Conservation (phyloP, 2,329 filamentous ascomycete species). For the Sporothrix inflata region DNA sequence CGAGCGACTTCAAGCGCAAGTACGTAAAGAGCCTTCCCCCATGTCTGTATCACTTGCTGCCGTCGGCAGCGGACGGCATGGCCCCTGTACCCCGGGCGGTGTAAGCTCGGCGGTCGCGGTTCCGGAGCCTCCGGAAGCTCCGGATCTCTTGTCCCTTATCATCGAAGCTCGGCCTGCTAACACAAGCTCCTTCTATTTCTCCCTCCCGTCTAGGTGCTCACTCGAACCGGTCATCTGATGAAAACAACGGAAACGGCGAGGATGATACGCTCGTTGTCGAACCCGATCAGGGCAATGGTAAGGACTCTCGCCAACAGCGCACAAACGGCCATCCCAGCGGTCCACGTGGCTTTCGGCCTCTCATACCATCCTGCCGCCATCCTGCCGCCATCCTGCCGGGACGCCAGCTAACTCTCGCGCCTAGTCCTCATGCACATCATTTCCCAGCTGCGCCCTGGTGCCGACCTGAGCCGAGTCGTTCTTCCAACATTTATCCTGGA, state of each 20-base stretch:
- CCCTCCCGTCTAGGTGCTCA: conserved; percentile 26
- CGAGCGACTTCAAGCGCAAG: conserved; percentile 43
- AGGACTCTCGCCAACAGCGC: conserved; percentile 40
- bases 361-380: background rate
- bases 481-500: conserved; percentile 98
- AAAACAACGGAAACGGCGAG: conserved; percentile 60
- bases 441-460: conserved; percentile 91
- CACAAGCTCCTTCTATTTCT: background rate
- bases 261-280: conserved; percentile 82
- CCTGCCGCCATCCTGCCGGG: background rate
- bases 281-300: conserved; percentile 92
- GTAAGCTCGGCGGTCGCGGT: background rate
- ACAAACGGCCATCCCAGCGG: too few relatives aligned
- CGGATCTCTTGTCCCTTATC: background rate
- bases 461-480: conserved; percentile 91
- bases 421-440: conserved; percentile 95
- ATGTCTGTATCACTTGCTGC: background rate
- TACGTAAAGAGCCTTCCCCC: conserved; percentile 36
- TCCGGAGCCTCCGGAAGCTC: background rate
- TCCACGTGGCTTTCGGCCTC: background rate
- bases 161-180: conserved; percentile 19
- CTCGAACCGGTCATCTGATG: conserved; percentile 50
- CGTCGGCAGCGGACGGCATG: background rate
- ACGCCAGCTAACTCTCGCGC: background rate
- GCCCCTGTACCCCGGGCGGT: background rate